Evolutionary conservation across 2,329 filamentous ascomycete species (phyloP).

Genomic region (Lasiodiplodia hormozganensis): DNA sequence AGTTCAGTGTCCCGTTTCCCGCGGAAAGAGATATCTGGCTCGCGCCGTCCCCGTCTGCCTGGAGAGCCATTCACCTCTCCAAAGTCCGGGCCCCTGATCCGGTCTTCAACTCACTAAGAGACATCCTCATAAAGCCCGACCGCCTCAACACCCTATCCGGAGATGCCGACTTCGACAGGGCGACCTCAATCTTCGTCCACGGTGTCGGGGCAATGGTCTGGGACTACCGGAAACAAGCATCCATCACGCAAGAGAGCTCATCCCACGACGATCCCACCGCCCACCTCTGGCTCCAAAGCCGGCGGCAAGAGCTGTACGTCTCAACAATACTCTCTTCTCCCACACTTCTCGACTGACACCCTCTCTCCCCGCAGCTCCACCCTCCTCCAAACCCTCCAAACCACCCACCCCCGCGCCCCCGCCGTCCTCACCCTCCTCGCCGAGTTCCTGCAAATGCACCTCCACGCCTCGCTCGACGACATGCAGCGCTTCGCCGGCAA

Average conservation of each 20-base stretch:
- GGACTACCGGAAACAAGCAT: conserved; percentile 18
- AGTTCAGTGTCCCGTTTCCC: conserved; percentile 71
- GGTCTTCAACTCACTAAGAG: conserved; percentile 12
- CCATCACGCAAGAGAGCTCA: conserved; percentile 13
- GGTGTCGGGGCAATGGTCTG: conserved; percentile 14
- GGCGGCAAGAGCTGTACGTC: conserved; percentile 32
- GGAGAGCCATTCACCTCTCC: conserved; percentile 67
- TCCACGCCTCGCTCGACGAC: conserved; percentile 70
- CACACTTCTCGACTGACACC: conserved; percentile 33
- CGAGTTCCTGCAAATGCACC: conserved; percentile 65
- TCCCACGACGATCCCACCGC: conserved; percentile 30
- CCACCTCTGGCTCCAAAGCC: conserved; percentile 34
- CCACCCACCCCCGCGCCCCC: neutral
- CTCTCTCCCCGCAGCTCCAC: conserved; percentile 65
- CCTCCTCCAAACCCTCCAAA: conserved; percentile 43
- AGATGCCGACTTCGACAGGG: conserved; percentile 58
- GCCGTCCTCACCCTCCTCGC: conserved; percentile 42
- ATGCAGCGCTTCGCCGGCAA: conserved; percentile 72
- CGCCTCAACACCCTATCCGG: conserved; percentile 51
- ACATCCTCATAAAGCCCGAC: conserved; percentile 2
- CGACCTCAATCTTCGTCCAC: conserved; percentile 21
- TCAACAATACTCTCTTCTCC: neutral
- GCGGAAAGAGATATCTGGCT: conserved; percentile 69
- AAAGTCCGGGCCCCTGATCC: conserved; percentile 34
- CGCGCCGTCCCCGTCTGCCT: conserved; percentile 66